phyloP scores from a whole-genome alignment of 495 filamentous ascomycete species.

The Neurospora hispaniola region DNA sequence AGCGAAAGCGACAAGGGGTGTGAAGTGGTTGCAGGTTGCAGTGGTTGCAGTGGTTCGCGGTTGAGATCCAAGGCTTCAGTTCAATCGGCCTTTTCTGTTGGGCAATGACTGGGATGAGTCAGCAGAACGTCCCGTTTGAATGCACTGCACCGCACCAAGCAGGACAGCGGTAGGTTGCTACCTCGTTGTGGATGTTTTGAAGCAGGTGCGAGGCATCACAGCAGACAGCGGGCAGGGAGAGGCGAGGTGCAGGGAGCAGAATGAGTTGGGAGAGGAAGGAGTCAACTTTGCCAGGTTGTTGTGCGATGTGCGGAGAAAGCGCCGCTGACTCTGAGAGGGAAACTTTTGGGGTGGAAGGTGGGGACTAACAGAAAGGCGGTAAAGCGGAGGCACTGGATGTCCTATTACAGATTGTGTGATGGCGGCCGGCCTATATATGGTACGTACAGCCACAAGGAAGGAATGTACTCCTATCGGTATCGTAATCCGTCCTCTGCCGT shows the following conservation, averaged over 20 bases:
- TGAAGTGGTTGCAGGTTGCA: background rate
- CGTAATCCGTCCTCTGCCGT: background rate
- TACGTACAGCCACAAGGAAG: background rate
- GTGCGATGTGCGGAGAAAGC: background rate
- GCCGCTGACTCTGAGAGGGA: background rate
- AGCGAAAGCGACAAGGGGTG: background rate
- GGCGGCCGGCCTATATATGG: background rate
- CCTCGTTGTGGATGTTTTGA: background rate
- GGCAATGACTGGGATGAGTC: conserved; percentile 1
- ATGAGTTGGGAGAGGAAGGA: background rate
- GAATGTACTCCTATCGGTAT: background rate
- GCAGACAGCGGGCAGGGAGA: background rate
- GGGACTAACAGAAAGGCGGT: background rate
- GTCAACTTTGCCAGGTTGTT: background rate
- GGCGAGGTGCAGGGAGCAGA: background rate
- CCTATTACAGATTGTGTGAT: background rate
- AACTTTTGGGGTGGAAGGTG: background rate
- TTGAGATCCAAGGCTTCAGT: background rate
- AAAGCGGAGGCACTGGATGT: background rate
- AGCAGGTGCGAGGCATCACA: background rate
- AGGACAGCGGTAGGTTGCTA: background rate
- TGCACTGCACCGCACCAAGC: background rate
- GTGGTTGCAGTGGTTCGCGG: background rate
- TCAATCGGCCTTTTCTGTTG: background rate
- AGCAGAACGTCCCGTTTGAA: background rate